Conservation (phyloP, 228 moss, liverwort and hornwort species). For the Sphagnum fallax region DNA sequence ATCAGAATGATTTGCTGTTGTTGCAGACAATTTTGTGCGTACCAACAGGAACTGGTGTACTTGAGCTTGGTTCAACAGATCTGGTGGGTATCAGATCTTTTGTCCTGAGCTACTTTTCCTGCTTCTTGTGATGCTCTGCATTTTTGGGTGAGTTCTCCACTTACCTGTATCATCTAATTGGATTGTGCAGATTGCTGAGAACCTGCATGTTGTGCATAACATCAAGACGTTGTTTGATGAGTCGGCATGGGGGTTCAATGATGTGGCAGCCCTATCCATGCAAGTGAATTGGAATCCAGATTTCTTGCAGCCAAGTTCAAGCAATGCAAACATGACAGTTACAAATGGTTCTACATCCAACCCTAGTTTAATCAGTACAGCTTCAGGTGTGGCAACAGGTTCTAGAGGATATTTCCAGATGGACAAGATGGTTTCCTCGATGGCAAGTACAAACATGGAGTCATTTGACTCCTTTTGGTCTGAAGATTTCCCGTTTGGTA, state of each 20-base stretch:
- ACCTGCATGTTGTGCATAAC: constrained; percentile 34
- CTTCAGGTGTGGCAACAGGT: constrained; percentile 12
- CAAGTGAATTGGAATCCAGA: constrained; percentile 17
- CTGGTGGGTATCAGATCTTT: constrained; percentile 20
- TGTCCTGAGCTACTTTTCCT: not conserved
- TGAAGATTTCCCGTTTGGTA: constrained; percentile 38
- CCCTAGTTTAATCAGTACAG: constrained; percentile 17
- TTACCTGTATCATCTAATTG: not conserved
- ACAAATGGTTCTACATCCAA: constrained; percentile 16
- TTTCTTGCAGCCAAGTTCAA: constrained; percentile 27
- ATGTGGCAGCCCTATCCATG: constrained; percentile 23
- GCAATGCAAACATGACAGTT: constrained; percentile 11
- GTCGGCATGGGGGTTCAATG: constrained; percentile 14
- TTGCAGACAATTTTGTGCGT: constrained; percentile 82
- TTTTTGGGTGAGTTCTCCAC: not conserved
- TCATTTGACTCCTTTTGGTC: constrained; percentile 49
- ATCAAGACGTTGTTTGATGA: constrained; percentile 54
- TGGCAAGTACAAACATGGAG: constrained; percentile 26
- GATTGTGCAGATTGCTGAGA: constrained; percentile 51
- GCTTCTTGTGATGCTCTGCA: too few relatives aligned
- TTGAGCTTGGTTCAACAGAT: constrained; percentile 91
- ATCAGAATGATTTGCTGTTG: not conserved
- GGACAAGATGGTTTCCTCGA: constrained; percentile 38
- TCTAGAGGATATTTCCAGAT: constrained; percentile 13
- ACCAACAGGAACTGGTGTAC: constrained; percentile 53